These are phyloP conservation scores for Colletotrichum falcatum DNA, from an alignment of 2,329 filamentous ascomycete species.

Conservation along the genomic window DNA sequence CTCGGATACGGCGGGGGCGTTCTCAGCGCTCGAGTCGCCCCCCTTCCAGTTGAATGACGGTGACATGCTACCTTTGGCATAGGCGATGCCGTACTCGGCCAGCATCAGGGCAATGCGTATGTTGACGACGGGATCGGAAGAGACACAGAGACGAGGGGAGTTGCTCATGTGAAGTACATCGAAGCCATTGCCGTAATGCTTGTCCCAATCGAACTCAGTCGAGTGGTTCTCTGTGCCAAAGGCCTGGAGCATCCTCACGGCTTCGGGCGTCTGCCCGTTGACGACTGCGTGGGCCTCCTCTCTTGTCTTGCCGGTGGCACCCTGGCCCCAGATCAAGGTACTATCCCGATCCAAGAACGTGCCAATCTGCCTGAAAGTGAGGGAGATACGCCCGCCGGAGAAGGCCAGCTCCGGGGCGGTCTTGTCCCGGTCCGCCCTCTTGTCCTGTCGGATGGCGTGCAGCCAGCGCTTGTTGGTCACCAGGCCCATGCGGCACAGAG, in stretches of 20 bases:
- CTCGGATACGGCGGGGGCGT: constrained; percentile 42
- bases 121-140: constrained; percentile 61
- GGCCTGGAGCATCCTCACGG: constrained; percentile 76
- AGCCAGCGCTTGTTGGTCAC: constrained; percentile 88
- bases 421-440: constrained; percentile 77
- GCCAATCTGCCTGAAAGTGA: constrained; percentile 91
- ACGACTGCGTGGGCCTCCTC: constrained; percentile 72
- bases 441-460: constrained; percentile 92
- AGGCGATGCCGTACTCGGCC: constrained; percentile 59
- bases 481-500: constrained; percentile 84
- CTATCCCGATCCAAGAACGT: constrained; percentile 81
- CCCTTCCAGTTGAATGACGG: constrained; percentile 47
- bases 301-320: constrained; percentile 77
- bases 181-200: constrained; percentile 82
- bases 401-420: constrained; percentile 77
- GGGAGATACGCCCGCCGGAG: constrained; percentile 82
- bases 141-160: constrained; percentile 64
- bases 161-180: constrained; percentile 79
- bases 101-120: constrained; percentile 63
- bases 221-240: constrained; percentile 89
- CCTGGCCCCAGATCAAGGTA: constrained; percentile 88
- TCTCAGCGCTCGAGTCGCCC: constrained; percentile 26
- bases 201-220: constrained; percentile 78
- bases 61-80: constrained; percentile 59
- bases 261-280: constrained; percentile 75